A percentile compares a stretch with the other conserved stretches of the same genome.
Conservation (phyloP, 345 rosid genomes). For the Garcia nutans region DNA sequence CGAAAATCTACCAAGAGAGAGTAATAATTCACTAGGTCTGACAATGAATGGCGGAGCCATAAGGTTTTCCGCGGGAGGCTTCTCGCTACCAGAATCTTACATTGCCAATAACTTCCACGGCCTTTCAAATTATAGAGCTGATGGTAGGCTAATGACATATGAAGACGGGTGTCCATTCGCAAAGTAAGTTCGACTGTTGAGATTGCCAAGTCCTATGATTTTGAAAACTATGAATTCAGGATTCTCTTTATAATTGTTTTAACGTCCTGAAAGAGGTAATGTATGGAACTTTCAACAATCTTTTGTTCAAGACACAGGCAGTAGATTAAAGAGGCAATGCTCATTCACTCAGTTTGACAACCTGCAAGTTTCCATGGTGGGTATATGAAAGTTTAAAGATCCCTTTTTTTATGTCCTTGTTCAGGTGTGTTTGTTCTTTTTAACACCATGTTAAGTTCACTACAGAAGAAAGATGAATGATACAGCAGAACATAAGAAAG, state of each 20-base stretch:
- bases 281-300: not conserved
- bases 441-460: not conserved
- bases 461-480: not conserved
- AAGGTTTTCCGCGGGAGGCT: slow-evolving; percentile 30
- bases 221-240: not conserved
- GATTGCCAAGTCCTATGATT: not conserved
- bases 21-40: slow-evolving; percentile 21
- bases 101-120: slow-evolving; percentile 32
- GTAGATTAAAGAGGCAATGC: not conserved
- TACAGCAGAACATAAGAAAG: not conserved
- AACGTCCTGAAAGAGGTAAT: not conserved
- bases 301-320: not conserved
- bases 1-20: slow-evolving; percentile 32
- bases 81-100: slow-evolving; percentile 31
- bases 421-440: not conserved
- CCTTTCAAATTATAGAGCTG: slow-evolving; percentile 26
- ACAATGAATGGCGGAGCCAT: slow-evolving; percentile 42
- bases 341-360: not conserved
- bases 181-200: slow-evolving; percentile 15
- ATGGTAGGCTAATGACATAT: slow-evolving; percentile 31
- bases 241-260: not conserved
- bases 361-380: not conserved
- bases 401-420: not conserved
- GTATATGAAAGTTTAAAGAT: not conserved
- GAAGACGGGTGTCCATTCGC: slow-evolving; percentile 30